Evolutionary conservation across 1,139 yeast genomes (phyloP), one percentile per base, ranked within the genome.

Genomic region (Sugiyamaella grinbergsii): DNA sequence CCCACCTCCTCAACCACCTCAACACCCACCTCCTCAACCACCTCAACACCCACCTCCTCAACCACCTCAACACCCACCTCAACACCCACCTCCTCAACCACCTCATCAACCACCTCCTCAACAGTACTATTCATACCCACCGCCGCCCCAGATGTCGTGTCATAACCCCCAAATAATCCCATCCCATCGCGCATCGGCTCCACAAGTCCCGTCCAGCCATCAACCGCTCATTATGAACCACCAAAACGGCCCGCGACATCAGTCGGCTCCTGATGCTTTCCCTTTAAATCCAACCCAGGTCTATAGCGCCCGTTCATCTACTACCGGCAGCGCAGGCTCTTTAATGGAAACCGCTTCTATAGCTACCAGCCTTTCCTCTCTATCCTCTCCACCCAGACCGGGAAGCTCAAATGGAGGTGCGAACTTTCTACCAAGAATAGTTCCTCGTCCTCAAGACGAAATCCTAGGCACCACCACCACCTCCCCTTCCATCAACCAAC

Each of bases 221-320:
- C 43, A 28, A 20, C 16, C 43, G 13, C n/a, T 40, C 11, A 24
- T 40, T 11, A 32, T 23, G 42, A 38, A 13, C 19, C 37, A 39
- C 16, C 44, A 34, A 40, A 20, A 13, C 3, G 51, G 43, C 24
- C 49, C 53, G 5, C 48, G 60, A 13, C 61, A 58, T 44, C 61
- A 58, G 37, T 54, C 59, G 3, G 60, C 60, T 8, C 61, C 59
- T 28, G 60, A 58, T 24, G 49, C 58, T 4, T 47, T 49, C 39
- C 37, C 46, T 16, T 29, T 47, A 11, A 22, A 46, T 37, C 36
- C 57, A 42, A 32, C 40, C 36, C 22, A n/a, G n/a, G n/a, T 42
- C 43, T 16, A 37, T 36, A 24, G 29, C 38, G 23, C 20, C 41
- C 31, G 41, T 4, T 11, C 38, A 13, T 41, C 40, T 13, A 26